A percentile compares a stretch with the other conserved stretches of the same genome.
phyloP scores from a whole-genome alignment of 495 filamentous ascomycete species.

The Aspergillus indologenus region DNA sequence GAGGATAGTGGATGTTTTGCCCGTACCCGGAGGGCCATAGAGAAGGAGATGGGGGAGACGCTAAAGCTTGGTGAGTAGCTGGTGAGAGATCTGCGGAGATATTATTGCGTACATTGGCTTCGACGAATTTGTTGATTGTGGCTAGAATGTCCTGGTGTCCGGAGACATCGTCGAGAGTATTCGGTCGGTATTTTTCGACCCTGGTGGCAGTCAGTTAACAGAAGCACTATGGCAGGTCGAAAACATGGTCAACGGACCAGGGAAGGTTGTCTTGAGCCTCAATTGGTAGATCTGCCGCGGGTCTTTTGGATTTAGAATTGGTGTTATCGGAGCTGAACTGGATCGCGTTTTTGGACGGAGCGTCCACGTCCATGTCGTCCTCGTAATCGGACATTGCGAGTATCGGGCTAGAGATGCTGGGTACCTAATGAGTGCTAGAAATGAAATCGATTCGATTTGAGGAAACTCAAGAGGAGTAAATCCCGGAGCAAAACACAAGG shows the following conservation, averaged over 20 bases:
- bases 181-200: conserved; percentile 98
- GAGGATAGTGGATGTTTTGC: conserved; percentile 97
- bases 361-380: conserved; percentile 85
- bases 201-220: conserved; percentile 40
- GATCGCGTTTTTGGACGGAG: conserved; percentile 54
- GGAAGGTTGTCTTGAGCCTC: conserved; percentile 92
- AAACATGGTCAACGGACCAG: conserved; percentile 56
- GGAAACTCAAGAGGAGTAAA: background rate
- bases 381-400: conserved; percentile 82
- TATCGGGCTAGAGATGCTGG: background rate
- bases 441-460: background rate
- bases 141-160: conserved; percentile 97
- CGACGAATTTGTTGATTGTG: conserved; percentile 96
- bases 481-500: conserved; percentile 2
- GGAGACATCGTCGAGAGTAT: conserved; percentile 84
- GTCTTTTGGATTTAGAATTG: conserved; percentile 82
- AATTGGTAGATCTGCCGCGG: conserved; percentile 86
- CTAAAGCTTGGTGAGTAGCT: conserved; percentile 29
- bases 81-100: background rate
- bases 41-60: conserved; percentile 94
- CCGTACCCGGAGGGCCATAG: conserved; percentile 94
- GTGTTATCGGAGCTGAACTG: conserved; percentile 54
- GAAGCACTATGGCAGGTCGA: background rate
- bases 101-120: conserved; percentile 62
- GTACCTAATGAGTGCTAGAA: background rate